Conservation (phyloP, 2,329 filamentous ascomycete genomes). For the Geosmithia putterillii region DNA sequence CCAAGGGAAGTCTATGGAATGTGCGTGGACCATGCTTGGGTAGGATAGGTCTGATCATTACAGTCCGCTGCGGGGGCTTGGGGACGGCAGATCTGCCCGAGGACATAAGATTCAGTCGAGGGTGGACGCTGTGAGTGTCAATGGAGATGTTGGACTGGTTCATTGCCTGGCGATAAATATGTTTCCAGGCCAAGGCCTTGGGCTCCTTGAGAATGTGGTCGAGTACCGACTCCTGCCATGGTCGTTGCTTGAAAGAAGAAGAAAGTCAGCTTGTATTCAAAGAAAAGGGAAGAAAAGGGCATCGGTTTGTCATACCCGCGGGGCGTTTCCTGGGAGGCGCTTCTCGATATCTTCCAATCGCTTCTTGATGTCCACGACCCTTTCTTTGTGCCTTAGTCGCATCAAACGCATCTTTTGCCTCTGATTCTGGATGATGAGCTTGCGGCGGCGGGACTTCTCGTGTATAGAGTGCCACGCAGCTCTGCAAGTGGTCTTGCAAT, state of each 20-base stretch:
- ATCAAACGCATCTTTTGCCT: background rate
- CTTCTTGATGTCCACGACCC: background rate
- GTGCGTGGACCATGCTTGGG: background rate
- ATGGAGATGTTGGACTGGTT: background rate
- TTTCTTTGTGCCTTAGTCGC: background rate
- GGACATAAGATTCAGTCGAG: background rate
- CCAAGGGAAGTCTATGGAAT: conserved; percentile 10
- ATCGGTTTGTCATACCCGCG: background rate
- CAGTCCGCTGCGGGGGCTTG: no score
- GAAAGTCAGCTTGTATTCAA: background rate
- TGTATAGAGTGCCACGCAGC: background rate
- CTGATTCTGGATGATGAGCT: background rate
- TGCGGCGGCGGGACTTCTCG: background rate
- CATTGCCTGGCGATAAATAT: background rate
- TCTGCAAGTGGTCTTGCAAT: background rate
- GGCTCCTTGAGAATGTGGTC: background rate
- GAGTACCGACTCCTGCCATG: background rate
- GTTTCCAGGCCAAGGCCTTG: background rate
- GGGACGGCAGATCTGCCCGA: background rate
- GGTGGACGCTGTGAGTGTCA: background rate
- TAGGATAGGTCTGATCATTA: background rate
- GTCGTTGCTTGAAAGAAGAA: background rate
- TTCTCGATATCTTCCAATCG: background rate
- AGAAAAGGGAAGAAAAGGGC: no score
- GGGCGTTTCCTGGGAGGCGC: background rate